phyloP scores from a whole-genome alignment of 805 yeast genomes.

The Cyberlindnera nakhonratchasimensis region DNA sequence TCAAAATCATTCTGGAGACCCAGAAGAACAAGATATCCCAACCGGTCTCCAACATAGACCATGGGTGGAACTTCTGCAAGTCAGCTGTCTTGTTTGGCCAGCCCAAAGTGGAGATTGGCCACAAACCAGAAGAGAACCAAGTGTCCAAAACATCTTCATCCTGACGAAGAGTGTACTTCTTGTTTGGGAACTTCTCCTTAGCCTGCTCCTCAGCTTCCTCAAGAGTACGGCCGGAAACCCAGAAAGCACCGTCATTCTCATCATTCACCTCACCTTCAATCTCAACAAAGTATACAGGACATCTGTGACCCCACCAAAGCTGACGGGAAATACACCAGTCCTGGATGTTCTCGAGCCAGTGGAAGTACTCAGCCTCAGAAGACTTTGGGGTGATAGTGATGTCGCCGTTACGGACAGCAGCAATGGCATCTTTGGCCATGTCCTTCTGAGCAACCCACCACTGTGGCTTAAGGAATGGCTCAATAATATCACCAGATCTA shows the following conservation, averaged over 20 bases:
- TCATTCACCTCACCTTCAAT: constrained; percentile 62
- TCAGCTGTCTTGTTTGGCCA: constrained; percentile 87
- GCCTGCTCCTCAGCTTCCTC: constrained; percentile 90
- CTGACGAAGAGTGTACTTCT: constrained; percentile 75
- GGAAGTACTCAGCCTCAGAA: constrained; percentile 90
- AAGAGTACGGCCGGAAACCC: constrained; percentile 85
- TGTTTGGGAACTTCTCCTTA: constrained; percentile 61
- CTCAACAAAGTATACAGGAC: constrained; percentile 88
- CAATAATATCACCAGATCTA: constrained; percentile 95
- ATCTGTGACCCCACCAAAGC: constrained; percentile 96
- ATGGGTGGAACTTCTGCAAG: constrained; percentile 76
- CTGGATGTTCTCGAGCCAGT: constrained; percentile 93
- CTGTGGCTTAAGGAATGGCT: constrained; percentile 96
- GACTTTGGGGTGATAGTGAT: constrained; percentile 81
- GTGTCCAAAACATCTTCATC: constrained; percentile 97
- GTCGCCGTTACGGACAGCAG: constrained; percentile 79
- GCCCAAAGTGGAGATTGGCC: constrained; percentile 96
- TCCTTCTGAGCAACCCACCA: constrained; percentile 97
- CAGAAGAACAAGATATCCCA: constrained; percentile 99
- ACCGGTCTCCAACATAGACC: constrained; percentile 95
- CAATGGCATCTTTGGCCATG: constrained; percentile 84
- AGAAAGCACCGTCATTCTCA: constrained; percentile 66
- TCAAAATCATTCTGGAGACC: constrained; percentile 95
- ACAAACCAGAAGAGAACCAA: constrained; percentile 97
- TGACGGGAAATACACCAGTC: constrained; percentile 99